These are phyloP conservation scores for Macrolepiota albuminosa DNA, from an alignment of 768 basidiomycete species.

Conservation along the genomic window DNA sequence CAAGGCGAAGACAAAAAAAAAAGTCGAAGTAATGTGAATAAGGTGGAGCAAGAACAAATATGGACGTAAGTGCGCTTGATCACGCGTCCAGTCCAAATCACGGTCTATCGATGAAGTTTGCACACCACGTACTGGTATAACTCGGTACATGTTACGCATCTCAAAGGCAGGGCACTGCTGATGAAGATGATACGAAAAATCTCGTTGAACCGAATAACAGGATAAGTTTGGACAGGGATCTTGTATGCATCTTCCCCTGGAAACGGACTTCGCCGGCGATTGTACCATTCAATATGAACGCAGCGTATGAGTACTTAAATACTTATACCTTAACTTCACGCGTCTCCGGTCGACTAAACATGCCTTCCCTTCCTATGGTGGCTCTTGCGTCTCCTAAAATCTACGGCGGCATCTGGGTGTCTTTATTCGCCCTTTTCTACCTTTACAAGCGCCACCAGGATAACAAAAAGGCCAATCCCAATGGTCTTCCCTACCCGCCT, in stretches of 20 bases:
- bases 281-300: not conserved
- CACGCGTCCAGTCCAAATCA: not conserved
- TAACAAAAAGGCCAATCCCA: conserved; percentile 11
- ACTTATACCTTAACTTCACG: not conserved
- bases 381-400: conserved; percentile 2
- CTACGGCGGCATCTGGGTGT: conserved; percentile 5
- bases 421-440: conserved; percentile 1
- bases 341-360: not conserved
- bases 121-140: not conserved
- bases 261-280: conserved; percentile 4
- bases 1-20: not conserved
- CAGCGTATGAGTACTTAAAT: not conserved
- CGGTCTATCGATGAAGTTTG: not conserved
- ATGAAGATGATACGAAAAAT: not conserved
- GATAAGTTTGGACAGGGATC: not conserved
- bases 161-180: not conserved
- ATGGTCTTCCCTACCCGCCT: conserved; percentile 40
- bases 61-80: not conserved
- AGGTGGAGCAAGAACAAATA: not conserved
- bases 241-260: not conserved
- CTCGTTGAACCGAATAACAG: not conserved
- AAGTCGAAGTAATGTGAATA: not conserved
- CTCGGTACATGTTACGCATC: not conserved
- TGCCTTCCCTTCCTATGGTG: conserved; percentile 10
- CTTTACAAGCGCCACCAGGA: conserved; percentile 8